Evolutionary conservation across 345 rosid genomes (phyloP), one percentile per base, ranked within the genome.

Genomic region (Trapa incisa): DNA sequence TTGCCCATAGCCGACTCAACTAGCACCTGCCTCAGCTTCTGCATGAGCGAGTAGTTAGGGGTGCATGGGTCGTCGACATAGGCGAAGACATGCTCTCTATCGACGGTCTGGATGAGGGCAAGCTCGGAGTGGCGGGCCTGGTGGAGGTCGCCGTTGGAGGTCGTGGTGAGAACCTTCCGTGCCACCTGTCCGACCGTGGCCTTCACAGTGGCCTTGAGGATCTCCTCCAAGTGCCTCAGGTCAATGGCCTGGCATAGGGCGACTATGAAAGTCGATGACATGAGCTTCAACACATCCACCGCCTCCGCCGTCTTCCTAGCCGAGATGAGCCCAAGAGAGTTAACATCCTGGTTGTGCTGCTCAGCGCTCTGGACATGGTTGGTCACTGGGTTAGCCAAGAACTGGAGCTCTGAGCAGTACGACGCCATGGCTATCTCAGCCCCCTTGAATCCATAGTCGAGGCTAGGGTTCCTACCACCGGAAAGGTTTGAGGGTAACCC

Each of bases 331-430:
- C 80, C 80, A 2, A 73, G 62, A 35, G 80, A 73, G 72, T 76
- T 75, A 47, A 76, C 79, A 2, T 76, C 79, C 68, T 76, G 79
- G 68, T 76, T 76, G 60, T 76, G 79, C 43, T 76, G 79, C 71
- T 76, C 79, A 0, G 79, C 79, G 0, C 79, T 76, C 60, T 76
- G 79, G 29, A 22, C 29, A 22, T 22, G 29, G 29, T 22, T 22
- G 29, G 29, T 22, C 29, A 22, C 29, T 22, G 29, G 29, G 29
- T 22, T 22, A 22, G 29, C 29, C 29, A 22, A 22, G 29, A 22
- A 22, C 29, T 22, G 29, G 29, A 22, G 29, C 29, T 22, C 29
- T 22, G 29, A 22, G 29, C 29, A 22, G 29, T 22, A 22, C 29
- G 29, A 22, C 29, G 29, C 29, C 29, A 22, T 22, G 29, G 29